A percentile compares a stretch with the other conserved stretches of the same genome.
Evolutionary conservation across 2,329 filamentous ascomycete genomes (phyloP).

Genomic region (Rhinocladiella mackenziei): DNA sequence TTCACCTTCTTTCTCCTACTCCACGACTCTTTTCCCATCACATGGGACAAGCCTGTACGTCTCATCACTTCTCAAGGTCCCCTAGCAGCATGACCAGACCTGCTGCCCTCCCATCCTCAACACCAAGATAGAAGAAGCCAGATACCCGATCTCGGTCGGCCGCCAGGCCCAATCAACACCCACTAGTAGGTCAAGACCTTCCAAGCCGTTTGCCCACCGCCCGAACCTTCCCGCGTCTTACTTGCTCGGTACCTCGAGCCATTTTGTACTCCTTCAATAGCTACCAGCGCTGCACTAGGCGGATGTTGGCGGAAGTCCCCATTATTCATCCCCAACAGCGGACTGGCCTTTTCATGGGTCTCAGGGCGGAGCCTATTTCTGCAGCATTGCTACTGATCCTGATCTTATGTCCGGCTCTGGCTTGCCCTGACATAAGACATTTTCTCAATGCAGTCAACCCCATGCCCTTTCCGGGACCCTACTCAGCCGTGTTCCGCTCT

Average conservation of each 20-base stretch:
- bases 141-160: not conserved
- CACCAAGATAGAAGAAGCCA: not conserved
- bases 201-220: too few relatives aligned
- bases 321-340: constrained; percentile 2
- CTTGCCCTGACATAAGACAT: constrained; percentile 9
- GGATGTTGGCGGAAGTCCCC: constrained; percentile 19
- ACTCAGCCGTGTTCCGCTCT: constrained; percentile 9
- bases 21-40: too few relatives aligned
- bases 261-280: too few relatives aligned
- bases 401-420: not conserved
- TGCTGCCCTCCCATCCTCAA: not conserved
- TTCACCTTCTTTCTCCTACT: too few relatives aligned
- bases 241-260: too few relatives aligned
- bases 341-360: not conserved
- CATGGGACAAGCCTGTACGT: too few relatives aligned
- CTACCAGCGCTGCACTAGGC: constrained; percentile 3
- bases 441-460: constrained; percentile 16
- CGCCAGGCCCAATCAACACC: constrained; percentile 9
- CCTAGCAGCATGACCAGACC: not conserved
- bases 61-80: not conserved
- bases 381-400: not conserved
- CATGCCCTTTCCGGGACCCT: constrained; percentile 12
- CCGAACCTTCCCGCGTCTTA: too few relatives aligned
- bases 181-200: constrained; percentile 4
- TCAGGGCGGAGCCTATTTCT: not conserved